These are phyloP conservation scores for Plasmodium sp. DNA, from an alignment of 169 alveolate genomes.

Conservation along the genomic window DNA sequence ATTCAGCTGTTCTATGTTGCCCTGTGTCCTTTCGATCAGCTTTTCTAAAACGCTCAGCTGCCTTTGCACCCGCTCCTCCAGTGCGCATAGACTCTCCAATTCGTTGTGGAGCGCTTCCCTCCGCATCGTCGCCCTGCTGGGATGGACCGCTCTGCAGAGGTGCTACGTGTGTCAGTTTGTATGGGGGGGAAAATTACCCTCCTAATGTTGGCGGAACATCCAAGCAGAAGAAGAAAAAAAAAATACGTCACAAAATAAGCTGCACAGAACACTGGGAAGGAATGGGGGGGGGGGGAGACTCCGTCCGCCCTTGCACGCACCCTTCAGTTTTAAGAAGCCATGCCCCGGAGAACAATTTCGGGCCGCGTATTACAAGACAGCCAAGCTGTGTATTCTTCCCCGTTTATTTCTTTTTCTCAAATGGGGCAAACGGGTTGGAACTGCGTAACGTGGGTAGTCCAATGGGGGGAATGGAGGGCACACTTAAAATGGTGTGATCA, in stretches of 20 bases:
- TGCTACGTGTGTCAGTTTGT: not conserved
- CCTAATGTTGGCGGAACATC: not conserved
- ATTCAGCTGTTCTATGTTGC: slow-evolving; percentile 43
- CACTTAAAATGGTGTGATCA: not conserved
- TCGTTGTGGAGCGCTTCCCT: not conserved
- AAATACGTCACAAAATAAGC: not conserved
- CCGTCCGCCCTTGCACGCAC: not conserved
- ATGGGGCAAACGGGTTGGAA: too few relatives aligned
- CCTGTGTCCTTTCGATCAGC: slow-evolving; percentile 1
- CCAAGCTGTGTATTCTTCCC: too few relatives aligned
- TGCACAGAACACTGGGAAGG: not conserved
- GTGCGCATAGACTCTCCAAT: not conserved
- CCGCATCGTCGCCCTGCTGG: not conserved
- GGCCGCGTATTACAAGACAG: too few relatives aligned
- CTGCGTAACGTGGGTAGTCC: too few relatives aligned
- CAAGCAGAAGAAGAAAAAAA: not conserved
- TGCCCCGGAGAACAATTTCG: too few relatives aligned
- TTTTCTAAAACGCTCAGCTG: slow-evolving; percentile 10
- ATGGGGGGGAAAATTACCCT: not conserved
- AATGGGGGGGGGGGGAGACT: not conserved
- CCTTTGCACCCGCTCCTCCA: slow-evolving; percentile 1
- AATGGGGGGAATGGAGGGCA: too few relatives aligned
- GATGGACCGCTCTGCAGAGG: not conserved
- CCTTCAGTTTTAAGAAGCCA: too few relatives aligned
- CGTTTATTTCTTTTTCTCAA: too few relatives aligned